These are phyloP conservation scores for Wickerhamomyces strasburgensis DNA, from an alignment of 805 yeast genomes.

Conservation along the genomic window DNA sequence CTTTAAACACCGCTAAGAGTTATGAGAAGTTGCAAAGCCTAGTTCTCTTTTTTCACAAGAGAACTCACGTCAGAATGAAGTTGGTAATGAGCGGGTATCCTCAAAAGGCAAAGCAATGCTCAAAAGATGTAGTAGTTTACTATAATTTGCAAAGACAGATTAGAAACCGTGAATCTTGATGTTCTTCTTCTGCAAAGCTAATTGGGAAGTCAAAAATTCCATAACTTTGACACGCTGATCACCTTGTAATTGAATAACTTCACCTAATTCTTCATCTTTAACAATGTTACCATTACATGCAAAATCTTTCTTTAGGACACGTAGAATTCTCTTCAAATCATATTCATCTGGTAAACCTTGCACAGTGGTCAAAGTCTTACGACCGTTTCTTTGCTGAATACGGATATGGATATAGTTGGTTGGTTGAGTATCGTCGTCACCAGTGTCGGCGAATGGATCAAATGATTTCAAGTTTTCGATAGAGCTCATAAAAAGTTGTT, in stretches of 20 bases:
- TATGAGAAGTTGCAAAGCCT: too few species aligned
- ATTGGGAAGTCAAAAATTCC: conserved; percentile 83
- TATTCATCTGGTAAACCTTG: conserved; percentile 96
- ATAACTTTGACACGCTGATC: conserved; percentile 96
- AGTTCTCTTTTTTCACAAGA: too few species aligned
- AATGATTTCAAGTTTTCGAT: conserved; percentile 85
- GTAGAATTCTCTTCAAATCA: conserved; percentile 88
- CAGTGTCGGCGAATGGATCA: conserved; percentile 99
- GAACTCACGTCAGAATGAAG: too few species aligned
- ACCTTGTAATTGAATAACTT: conserved; percentile 96
- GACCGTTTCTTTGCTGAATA: conserved; percentile 99
- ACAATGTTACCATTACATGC: conserved; percentile 99
- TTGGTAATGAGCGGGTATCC: neutral
- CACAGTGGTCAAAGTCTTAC: conserved; percentile 96
- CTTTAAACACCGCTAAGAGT: too few species aligned
- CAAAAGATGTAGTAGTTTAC: neutral
- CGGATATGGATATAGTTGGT: conserved; percentile 95
- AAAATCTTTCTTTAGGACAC: conserved; percentile 93
- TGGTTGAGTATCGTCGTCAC: conserved; percentile 97
- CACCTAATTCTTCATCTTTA: conserved; percentile 93
- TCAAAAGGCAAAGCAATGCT: neutral
- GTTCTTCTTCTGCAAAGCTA: conserved; percentile 90
- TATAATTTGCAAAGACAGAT: conserved; percentile 12
- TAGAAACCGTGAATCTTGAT: conserved; percentile 98
- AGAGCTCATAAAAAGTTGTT: conserved; percentile 60